Percentiles rank a stretch among this genome's conserved stretches.
Conservation (phyloP, 2,329 filamentous ascomycete genomes). For the Fusarium succisae region DNA sequence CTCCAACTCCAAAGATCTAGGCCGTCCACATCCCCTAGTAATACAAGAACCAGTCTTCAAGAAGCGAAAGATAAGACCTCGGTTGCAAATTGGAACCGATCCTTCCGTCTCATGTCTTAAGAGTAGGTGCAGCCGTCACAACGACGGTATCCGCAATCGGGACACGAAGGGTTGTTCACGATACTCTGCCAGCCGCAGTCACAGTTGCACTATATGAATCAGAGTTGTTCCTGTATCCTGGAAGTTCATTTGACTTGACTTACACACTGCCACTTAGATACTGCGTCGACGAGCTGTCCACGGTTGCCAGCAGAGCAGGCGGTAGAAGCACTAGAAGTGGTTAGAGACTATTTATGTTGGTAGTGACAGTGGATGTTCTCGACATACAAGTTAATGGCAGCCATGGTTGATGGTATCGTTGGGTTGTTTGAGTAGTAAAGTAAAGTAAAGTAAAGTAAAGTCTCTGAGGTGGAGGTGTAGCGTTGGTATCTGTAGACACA, state of each 20-base stretch:
- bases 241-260: neutral
- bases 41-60: neutral
- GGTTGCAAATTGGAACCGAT: too few species aligned
- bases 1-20: neutral
- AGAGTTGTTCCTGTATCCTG: too few species aligned
- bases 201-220: conserved; percentile 4
- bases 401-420: neutral
- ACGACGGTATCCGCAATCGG: conserved; percentile 10
- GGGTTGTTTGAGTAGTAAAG: neutral
- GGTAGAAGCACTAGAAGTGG: neutral
- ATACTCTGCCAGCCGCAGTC: neutral
- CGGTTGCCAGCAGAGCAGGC: neutral
- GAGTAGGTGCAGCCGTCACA: conserved; percentile 36
- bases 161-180: too few species aligned
- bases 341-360: neutral
- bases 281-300: neutral
- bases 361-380: too few species aligned
- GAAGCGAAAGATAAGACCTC: neutral
- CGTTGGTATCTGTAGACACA: neutral
- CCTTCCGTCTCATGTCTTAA: neutral
- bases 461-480: neutral
- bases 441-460: too few species aligned
- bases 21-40: neutral
- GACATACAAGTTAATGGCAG: conserved; percentile 3
- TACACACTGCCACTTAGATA: conserved; percentile 7